phyloP scores from a whole-genome alignment of 345 rosid species.

The Carallia pectinifolia region DNA sequence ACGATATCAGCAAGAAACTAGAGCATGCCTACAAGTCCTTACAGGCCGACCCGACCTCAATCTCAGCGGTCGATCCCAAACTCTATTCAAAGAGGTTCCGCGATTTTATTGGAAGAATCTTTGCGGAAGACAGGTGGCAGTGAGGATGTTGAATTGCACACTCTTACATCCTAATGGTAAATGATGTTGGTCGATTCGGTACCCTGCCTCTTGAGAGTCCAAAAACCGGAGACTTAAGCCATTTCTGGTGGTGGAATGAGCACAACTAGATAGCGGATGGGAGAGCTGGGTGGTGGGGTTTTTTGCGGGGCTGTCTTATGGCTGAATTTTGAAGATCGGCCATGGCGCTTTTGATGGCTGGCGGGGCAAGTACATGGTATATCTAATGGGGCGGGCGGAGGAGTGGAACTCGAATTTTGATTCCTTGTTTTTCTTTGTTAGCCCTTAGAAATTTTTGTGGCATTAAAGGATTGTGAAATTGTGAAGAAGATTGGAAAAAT shows the following conservation, averaged over 20 bases:
- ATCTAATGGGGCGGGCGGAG: slow-evolving; percentile 20
- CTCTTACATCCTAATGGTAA: background rate
- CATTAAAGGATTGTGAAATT: slow-evolving; percentile 20
- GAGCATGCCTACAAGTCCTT: slow-evolving; percentile 95
- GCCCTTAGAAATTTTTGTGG: slow-evolving; percentile 30
- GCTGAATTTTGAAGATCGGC: slow-evolving; percentile 49
- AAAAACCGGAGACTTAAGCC: background rate
- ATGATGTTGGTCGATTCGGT: slow-evolving; percentile 5
- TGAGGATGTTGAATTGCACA: background rate
- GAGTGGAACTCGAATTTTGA: slow-evolving; percentile 22
- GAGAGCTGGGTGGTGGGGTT: slow-evolving; percentile 3
- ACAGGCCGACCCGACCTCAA: slow-evolving; percentile 83
- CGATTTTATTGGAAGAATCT: slow-evolving; percentile 85
- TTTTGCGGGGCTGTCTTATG: slow-evolving; percentile 8
- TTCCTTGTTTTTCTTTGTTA: slow-evolving; percentile 4
- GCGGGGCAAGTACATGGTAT: slow-evolving; percentile 29
- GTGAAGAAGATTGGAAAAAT: slow-evolving; percentile 38
- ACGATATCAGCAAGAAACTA: slow-evolving; percentile 87
- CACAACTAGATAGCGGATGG: slow-evolving; percentile 3
- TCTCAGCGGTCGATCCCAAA: slow-evolving; percentile 97
- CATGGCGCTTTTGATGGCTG: slow-evolving; percentile 1
- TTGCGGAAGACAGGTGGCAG: slow-evolving; percentile 76
- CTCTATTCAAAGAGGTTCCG: slow-evolving; percentile 89
- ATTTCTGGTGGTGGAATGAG: slow-evolving; percentile 18
- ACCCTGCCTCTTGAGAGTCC: slow-evolving; percentile 2